phyloP scores from a whole-genome alignment of 768 basidiomycete genomes.

The Antrodiella citrinella region DNA sequence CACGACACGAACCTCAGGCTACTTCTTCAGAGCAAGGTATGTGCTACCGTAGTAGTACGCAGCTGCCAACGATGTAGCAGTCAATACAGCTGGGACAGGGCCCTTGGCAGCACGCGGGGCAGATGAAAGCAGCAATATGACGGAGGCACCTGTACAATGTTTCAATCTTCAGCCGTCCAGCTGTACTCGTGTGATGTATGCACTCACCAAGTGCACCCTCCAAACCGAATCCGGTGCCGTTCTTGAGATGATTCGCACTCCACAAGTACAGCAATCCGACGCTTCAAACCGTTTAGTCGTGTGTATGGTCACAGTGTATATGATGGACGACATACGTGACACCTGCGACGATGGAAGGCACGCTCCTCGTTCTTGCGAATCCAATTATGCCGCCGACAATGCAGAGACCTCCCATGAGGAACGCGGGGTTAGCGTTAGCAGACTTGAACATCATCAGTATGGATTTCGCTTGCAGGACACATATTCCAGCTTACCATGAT shows the following conservation, averaged over 20 bases:
- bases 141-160: constrained; percentile 56
- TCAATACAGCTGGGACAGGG: constrained; percentile 59
- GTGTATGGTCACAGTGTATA: neutral
- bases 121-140: constrained; percentile 59
- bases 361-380: constrained; percentile 61
- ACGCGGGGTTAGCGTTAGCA: constrained; percentile 58
- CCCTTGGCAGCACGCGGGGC: constrained; percentile 66
- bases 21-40: neutral
- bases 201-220: constrained; percentile 66
- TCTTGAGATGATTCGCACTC: constrained; percentile 70
- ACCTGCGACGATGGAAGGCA: constrained; percentile 80
- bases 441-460: constrained; percentile 36
- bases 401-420: constrained; percentile 69
- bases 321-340: constrained; percentile 52
- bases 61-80: constrained; percentile 51
- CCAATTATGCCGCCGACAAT: constrained; percentile 71
- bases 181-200: neutral
- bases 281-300: constrained; percentile 27
- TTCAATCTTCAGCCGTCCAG: neutral
- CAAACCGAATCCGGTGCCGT: constrained; percentile 63
- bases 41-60: constrained; percentile 60
- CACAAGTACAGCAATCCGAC: constrained; percentile 76
- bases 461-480: neutral
- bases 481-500: neutral
- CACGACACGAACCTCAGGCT: too few relatives aligned